Conservation (phyloP, 106 monocot genomes). For the Alisma plantagoaquatica region DNA sequence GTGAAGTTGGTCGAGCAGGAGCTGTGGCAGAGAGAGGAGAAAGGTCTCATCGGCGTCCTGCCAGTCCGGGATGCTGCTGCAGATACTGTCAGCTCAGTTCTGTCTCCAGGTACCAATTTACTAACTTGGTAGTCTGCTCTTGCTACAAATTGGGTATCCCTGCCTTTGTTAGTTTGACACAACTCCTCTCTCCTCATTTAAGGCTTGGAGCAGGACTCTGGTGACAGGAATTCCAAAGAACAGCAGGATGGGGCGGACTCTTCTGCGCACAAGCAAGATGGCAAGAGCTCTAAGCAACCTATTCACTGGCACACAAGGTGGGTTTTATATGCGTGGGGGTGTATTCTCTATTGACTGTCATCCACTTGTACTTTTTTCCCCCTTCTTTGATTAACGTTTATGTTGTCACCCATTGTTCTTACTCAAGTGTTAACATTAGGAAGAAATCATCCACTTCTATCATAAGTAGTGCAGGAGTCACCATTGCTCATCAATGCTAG, state of each 20-base stretch:
- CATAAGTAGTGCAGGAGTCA: too few species aligned
- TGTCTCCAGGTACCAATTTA: slow-evolving; percentile 49
- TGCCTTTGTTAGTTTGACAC: too few species aligned
- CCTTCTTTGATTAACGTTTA: too few species aligned
- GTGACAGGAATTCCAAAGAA: slow-evolving; percentile 33
- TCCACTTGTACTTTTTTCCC: background rate
- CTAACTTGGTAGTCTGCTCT: too few species aligned
- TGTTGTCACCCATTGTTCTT: too few species aligned
- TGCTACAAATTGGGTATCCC: too few species aligned
- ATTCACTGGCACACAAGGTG: slow-evolving; percentile 96
- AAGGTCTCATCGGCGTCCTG: slow-evolving; percentile 94
- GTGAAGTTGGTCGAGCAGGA: slow-evolving; percentile 98
- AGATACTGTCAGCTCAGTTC: slow-evolving; percentile 36
- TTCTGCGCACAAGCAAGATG: slow-evolving; percentile 64
- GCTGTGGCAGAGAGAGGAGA: slow-evolving; percentile 95
- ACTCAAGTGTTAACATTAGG: too few species aligned
- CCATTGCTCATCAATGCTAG: too few species aligned
- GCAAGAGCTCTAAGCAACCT: slow-evolving; percentile 61
- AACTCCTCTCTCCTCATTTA: too few species aligned
- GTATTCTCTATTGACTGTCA: background rate
- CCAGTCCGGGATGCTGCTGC: slow-evolving; percentile 65
- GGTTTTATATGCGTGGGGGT: background rate
- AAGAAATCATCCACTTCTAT: too few species aligned
- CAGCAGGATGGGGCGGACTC: slow-evolving; percentile 41
- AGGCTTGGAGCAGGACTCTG: slow-evolving; percentile 56